These are phyloP conservation scores for Candida namnaoensis DNA, from an alignment of 805 yeast genomes.

Conservation along the genomic window DNA sequence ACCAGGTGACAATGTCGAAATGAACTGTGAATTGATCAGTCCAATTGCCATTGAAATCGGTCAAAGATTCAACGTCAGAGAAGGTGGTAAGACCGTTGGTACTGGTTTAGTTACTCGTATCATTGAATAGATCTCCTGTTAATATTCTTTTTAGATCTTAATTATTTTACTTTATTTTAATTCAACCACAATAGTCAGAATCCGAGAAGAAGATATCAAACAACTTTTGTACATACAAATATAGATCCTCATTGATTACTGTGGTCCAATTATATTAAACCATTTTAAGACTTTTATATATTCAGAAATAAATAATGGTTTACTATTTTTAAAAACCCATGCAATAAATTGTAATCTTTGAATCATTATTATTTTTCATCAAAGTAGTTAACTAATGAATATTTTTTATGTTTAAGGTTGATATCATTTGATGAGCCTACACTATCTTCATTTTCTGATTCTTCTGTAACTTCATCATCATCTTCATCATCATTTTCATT, in stretches of 20 bases:
- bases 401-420: too few relatives aligned
- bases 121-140: conserved; percentile 34
- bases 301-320: too few relatives aligned
- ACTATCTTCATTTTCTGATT: not conserved
- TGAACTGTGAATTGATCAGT: conserved; percentile 82
- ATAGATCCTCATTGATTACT: too few relatives aligned
- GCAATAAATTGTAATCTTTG: too few relatives aligned
- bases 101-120: conserved; percentile 96
- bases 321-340: too few relatives aligned
- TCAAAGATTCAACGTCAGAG: conserved; percentile 98
- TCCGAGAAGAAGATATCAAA: too few relatives aligned
- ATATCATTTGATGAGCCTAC: not conserved
- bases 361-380: conserved; percentile 2
- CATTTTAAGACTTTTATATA: too few relatives aligned
- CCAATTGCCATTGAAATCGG: conserved; percentile 94
- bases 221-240: too few relatives aligned
- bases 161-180: too few relatives aligned
- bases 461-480: conserved; percentile 2
- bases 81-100: conserved; percentile 98
- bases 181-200: too few relatives aligned
- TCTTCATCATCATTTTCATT: conserved; percentile 1
- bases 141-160: not conserved
- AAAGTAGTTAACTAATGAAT: conserved; percentile 1
- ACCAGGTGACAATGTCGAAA: conserved; percentile 98
- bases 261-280: too few relatives aligned